phyloP scores from a whole-genome alignment of 2,329 filamentous ascomycete species.

The Fusarium siculi region DNA sequence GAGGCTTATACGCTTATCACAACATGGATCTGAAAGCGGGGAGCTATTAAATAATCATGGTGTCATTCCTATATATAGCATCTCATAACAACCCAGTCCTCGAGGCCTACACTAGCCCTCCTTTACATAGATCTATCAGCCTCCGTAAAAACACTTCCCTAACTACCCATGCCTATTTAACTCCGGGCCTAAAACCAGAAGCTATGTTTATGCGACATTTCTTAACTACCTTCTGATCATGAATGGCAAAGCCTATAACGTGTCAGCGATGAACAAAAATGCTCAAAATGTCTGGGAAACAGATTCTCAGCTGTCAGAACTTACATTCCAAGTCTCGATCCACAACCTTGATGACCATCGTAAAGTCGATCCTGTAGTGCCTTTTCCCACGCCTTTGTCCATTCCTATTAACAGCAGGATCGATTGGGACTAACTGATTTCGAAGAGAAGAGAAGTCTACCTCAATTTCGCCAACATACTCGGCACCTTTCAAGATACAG shows the following conservation, averaged over 20 bases:
- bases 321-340: background rate
- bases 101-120: no score
- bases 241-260: background rate
- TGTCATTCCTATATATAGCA: no score
- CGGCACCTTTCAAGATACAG: background rate
- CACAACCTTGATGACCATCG: background rate
- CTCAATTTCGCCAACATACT: background rate
- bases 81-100: no score
- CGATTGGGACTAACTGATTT: background rate
- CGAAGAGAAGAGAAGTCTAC: background rate
- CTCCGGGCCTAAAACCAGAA: background rate
- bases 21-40: no score
- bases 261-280: background rate
- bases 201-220: background rate
- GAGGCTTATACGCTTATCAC: no score
- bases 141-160: no score
- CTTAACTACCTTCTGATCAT: background rate
- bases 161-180: background rate
- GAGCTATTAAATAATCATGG: no score
- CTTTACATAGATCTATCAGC: no score
- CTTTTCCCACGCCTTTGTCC: fast-evolving
- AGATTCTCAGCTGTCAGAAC: background rate
- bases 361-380: background rate
- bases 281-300: fast-evolving
- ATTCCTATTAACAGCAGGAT: fast-evolving